phyloP scores from a whole-genome alignment of 306 rosid species.

The Quercus rubra region DNA sequence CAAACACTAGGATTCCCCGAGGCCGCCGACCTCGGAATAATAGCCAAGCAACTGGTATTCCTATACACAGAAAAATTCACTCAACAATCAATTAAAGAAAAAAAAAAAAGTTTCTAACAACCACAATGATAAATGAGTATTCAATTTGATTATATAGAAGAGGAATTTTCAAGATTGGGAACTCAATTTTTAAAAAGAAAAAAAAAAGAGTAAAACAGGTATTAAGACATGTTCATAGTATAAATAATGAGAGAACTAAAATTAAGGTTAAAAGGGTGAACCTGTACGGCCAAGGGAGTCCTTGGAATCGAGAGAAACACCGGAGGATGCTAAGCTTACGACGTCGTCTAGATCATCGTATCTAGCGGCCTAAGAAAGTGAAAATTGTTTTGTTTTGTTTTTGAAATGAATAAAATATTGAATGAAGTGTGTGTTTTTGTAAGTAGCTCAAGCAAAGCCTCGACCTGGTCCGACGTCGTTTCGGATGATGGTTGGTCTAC shows the following conservation, averaged over 20 bases:
- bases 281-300: slow-evolving; percentile 78
- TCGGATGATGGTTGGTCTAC: slow-evolving; percentile 12
- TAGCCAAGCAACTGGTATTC: slow-evolving; percentile 30
- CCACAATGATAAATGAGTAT: no score
- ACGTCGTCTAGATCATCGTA: slow-evolving; percentile 66
- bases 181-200: no score
- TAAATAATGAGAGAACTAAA: not conserved
- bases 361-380: slow-evolving; percentile 59
- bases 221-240: not conserved
- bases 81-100: no score
- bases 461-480: slow-evolving; percentile 36
- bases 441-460: slow-evolving; percentile 55
- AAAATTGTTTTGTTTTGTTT: no score
- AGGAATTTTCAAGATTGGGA: no score
- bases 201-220: not conserved
- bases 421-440: no score
- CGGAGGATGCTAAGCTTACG: slow-evolving; percentile 44
- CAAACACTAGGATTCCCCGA: slow-evolving; percentile 14
- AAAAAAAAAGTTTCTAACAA: not conserved
- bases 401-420: no score
- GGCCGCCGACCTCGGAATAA: slow-evolving; percentile 3
- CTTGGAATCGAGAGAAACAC: slow-evolving; percentile 67
- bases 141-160: no score
- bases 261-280: not conserved
- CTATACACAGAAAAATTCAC: no score